Evolutionary conservation across 139 green algal genomes (phyloP).

Genomic region (Nannochloris sp.): DNA sequence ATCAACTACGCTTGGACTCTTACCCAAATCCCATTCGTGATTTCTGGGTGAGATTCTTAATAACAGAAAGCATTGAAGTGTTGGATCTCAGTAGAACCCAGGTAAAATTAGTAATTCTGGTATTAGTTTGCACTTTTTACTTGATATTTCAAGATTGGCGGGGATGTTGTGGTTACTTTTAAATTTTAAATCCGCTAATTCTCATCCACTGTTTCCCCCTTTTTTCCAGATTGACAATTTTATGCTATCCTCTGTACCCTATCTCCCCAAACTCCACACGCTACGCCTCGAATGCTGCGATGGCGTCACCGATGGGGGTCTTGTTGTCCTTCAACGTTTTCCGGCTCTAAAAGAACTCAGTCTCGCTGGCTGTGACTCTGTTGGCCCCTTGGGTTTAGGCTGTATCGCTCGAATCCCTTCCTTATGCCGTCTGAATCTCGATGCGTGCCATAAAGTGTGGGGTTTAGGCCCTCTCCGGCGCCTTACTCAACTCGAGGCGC

Average conservation of each 20-base stretch:
- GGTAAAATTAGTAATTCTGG: conserved; percentile 9
- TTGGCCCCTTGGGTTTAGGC: conserved; percentile 5
- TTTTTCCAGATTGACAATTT: conserved; percentile 6
- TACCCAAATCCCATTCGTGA: not conserved
- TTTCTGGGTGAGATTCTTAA: conserved; percentile 20
- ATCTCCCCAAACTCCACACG: conserved; percentile 7
- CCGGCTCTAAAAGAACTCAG: conserved; percentile 16
- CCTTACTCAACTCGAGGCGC: not conserved
- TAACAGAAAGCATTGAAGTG: not conserved
- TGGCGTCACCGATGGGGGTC: conserved; percentile 21
- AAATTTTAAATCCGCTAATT: not conserved
- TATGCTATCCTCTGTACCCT: not conserved
- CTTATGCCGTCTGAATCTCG: conserved; percentile 19
- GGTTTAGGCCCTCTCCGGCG: not conserved
- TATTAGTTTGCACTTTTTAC: not conserved
- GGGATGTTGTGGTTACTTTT: not conserved
- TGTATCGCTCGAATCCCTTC: conserved; percentile 2
- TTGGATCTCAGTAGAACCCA: conserved; percentile 11
- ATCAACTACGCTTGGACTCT: conserved; percentile 8
- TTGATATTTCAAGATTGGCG: not conserved
- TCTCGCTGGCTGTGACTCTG: conserved; percentile 24
- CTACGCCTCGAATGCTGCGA: conserved; percentile 27
- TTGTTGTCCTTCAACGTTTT: conserved; percentile 17
- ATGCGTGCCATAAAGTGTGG: conserved; percentile 19
- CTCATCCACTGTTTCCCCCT: not conserved